Conservation (phyloP, 2,329 filamentous ascomycete genomes). For the Cercospora sesami region DNA sequence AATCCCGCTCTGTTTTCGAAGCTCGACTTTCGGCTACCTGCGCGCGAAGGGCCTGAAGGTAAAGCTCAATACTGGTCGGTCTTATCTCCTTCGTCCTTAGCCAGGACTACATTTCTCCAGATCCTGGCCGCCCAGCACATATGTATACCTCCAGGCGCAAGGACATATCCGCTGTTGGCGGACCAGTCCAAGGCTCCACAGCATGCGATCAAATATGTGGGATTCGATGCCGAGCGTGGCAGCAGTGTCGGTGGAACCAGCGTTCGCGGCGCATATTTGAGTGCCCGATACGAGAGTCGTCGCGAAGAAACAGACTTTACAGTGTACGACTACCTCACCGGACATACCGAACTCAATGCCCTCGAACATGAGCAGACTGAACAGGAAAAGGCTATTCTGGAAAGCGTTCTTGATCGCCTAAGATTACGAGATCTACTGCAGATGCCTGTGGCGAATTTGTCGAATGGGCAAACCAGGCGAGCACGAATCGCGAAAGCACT, state of each 20-base stretch:
- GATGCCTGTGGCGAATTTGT: slow-evolving; percentile 84
- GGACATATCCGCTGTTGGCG: slow-evolving; percentile 76
- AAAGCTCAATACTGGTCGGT: slow-evolving; percentile 72
- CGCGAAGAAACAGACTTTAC: slow-evolving; percentile 87
- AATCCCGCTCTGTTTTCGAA: slow-evolving; percentile 57
- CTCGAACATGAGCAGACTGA: slow-evolving; percentile 52
- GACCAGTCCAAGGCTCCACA: slow-evolving; percentile 58
- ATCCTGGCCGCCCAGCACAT: slow-evolving; percentile 74
- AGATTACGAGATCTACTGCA: slow-evolving; percentile 67
- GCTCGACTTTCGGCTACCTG: slow-evolving; percentile 67
- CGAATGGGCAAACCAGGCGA: slow-evolving; percentile 86
- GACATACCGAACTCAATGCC: slow-evolving; percentile 81
- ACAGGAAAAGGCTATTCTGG: slow-evolving; percentile 54
- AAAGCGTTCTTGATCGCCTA: slow-evolving; percentile 68
- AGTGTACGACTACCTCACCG: slow-evolving; percentile 74
- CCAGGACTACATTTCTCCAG: slow-evolving; percentile 80
- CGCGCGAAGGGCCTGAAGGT: slow-evolving; percentile 3
- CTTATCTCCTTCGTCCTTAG: slow-evolving; percentile 73
- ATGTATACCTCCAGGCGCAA: slow-evolving; percentile 70
- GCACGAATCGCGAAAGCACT: slow-evolving; percentile 86
- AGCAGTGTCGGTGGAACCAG: slow-evolving; percentile 54
- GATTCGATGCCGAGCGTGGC: slow-evolving; percentile 75
- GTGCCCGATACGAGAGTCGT: slow-evolving; percentile 84
- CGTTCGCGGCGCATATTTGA: slow-evolving; percentile 75
- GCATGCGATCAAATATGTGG: slow-evolving; percentile 81